Base-by-base conservation (phyloP, 768 basidiomycete genomes). In the Xerocomus potaroensis region DNA sequence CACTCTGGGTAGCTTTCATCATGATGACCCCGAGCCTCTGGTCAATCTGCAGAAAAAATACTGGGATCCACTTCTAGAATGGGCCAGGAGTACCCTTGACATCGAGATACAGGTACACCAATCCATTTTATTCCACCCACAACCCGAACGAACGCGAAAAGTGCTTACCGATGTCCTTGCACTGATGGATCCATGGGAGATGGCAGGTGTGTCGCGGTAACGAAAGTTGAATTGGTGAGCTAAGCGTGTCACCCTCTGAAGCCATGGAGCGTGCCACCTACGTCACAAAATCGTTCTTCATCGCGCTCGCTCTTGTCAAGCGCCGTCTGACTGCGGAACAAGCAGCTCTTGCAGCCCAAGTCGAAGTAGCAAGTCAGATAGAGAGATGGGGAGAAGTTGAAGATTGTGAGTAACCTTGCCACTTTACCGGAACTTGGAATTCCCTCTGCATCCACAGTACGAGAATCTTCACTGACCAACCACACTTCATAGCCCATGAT, bases 351-450 rank as follows among this genome's bases (percentile, higher is more conserved):
- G 91, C 90, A 0, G 79, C 91, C 7, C 85, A 87, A 43, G 94
- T 95, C 8, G 96, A 99, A 69, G 95, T 99, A 0, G 76, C 83
- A 52, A 94, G 91, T 63, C 95, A 98, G 70, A 97, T 97, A 50
- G 82, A 94, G 66, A 77, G 84, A 40, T 99, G 96, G 96, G 96
- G 96, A n/a, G 95, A 98, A 69, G 96, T 99, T 0, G 96, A 98
- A 72, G 96, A 98, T 65, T 91, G 95, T 98, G 60, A 74, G 96
- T 45, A 4, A 75, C 24, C 36, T 18, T 16, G 23, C 27, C 5
- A 21, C 41, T 12, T 41, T 27, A 33, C 35, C 27, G 48, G 43
- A 41, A 34, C 37, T 41, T 46, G 27, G 42, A 60, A 37, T 21
- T 45, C 22, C 33, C n/a, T 35, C 8, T 32, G 29, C 30, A 5